A percentile compares a stretch with the other conserved stretches of the same genome.
These are phyloP conservation scores for Mariannaea elegans DNA, from an alignment of 2,329 filamentous ascomycete species.

Conservation along the genomic window DNA sequence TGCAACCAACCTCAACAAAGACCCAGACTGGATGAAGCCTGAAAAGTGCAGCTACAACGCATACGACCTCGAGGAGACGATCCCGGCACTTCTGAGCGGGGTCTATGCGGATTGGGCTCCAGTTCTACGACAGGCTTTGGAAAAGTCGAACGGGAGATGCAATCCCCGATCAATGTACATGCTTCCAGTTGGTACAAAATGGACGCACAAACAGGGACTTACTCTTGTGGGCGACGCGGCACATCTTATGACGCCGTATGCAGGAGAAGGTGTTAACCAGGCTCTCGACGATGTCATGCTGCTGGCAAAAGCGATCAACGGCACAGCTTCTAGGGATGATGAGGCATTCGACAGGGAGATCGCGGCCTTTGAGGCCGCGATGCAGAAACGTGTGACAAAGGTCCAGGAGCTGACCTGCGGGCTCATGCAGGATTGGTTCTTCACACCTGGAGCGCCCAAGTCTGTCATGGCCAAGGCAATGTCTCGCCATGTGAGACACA, in stretches of 20 bases:
- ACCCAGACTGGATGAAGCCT: constrained; percentile 48
- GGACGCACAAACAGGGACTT: constrained; percentile 57
- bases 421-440: constrained; percentile 57
- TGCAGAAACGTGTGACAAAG: constrained; percentile 48
- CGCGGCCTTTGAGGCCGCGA: constrained; percentile 47
- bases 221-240: constrained; percentile 69
- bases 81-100: constrained; percentile 47
- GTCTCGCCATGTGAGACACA: constrained; percentile 44
- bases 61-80: constrained; percentile 48
- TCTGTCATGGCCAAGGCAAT: constrained; percentile 50
- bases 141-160: constrained; percentile 50
- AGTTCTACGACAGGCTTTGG: constrained; percentile 52
- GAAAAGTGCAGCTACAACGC: constrained; percentile 56
- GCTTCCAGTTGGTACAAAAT: constrained; percentile 59
- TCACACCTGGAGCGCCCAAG: constrained; percentile 55
- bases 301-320: constrained; percentile 55
- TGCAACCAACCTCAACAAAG: constrained; percentile 48
- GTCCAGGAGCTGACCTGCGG: constrained; percentile 55
- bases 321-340: constrained; percentile 33
- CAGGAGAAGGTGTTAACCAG: constrained; percentile 68
- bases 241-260: constrained; percentile 66
- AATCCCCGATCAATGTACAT: constrained; percentile 58
- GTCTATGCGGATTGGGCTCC: constrained; percentile 53
- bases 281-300: constrained; percentile 63
- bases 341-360: constrained; percentile 46